Base-by-base conservation (phyloP, 306 rosid genomes). In the Canavalia gladiata region DNA sequence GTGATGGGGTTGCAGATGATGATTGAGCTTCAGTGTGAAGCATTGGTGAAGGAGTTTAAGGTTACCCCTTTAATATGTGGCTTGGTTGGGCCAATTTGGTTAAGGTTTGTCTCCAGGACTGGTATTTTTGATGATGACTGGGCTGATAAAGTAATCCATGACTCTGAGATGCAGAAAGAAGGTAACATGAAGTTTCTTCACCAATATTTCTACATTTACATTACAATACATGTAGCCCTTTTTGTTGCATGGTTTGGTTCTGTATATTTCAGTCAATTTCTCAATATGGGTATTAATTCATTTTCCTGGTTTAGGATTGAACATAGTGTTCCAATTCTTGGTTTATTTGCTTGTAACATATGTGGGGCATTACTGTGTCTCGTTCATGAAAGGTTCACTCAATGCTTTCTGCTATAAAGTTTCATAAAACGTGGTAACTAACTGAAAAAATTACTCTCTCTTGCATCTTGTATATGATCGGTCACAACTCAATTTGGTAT, bases 31-130 rank as follows among this genome's bases (percentile, higher is more conserved):
- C 98, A 92, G 28, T 92, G 97, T 4, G 97, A 92, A 82, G 92
- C 87, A 13, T 57, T 95, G 87, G 94, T 90, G 50, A 87, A 89
- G 72, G 92, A 91, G 80, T 92, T 91, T 81, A 89, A 91, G 77
- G 97, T 86, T 47, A 91, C 77, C 47, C 98, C 97, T 50, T 39
- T 91, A 75, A 85, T 95, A 35, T 95, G 98, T 84, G 97, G 97
- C 11, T 81, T 91, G 84, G 86, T 90, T 58, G 97, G 89, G 41
- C 90, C 91, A 6, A 84, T 92, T 73, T 95, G 97, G 98, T 77
- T 92, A 86, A 88, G 97, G 70, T 88, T 90, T 73, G 89, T 94
- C 70, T 90, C 92, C 43, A 50, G 25, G 50, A 89, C 97, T 67
- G 88, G 83, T 63, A 86, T 95, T 67, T 89, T 95, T 1, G 90